phyloP scores from a whole-genome alignment of 108 stramenopile species.

The Mediolabrus comicus region DNA sequence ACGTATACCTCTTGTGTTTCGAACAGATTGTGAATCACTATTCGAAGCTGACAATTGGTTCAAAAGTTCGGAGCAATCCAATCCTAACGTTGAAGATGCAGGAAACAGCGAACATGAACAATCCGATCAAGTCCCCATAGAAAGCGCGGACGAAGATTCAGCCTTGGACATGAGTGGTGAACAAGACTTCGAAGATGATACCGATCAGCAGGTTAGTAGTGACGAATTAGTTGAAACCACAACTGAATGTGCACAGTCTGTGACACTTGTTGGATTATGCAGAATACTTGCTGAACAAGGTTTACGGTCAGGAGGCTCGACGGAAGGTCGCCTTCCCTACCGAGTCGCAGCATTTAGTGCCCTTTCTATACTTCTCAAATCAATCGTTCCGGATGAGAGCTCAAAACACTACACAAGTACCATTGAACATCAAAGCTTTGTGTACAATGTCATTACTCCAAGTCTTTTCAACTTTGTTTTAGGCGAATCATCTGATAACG shows the following conservation, averaged over 20 bases:
- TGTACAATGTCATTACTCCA: slow-evolving; percentile 36
- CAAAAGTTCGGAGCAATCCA: slow-evolving; percentile 18
- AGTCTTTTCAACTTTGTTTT: slow-evolving; percentile 30
- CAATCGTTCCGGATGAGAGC: slow-evolving; percentile 18
- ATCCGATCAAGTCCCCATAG: slow-evolving; percentile 7
- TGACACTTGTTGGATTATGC: slow-evolving; percentile 58
- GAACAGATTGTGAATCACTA: slow-evolving; percentile 39
- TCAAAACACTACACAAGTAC: slow-evolving; percentile 2
- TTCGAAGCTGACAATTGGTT: slow-evolving; percentile 64
- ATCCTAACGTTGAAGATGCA: slow-evolving; percentile 4
- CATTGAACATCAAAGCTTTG: slow-evolving; percentile 13
- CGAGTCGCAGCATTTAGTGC: slow-evolving; percentile 53
- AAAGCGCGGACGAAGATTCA: slow-evolving; percentile 21
- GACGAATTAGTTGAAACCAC: not conserved
- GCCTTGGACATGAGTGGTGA: slow-evolving; percentile 40
- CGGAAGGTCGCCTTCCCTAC: slow-evolving; percentile 65
- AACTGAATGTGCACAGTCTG: slow-evolving; percentile 1
- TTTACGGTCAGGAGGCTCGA: slow-evolving; percentile 25
- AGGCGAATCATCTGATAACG: slow-evolving; percentile 12
- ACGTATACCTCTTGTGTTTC: slow-evolving; percentile 38
- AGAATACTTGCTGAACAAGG: slow-evolving; percentile 61
- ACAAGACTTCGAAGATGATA: slow-evolving; percentile 21
- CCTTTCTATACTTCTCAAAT: slow-evolving; percentile 44
- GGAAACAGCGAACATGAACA: slow-evolving; percentile 20
- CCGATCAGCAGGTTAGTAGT: slow-evolving; percentile 9